These are phyloP conservation scores for Skeletonema potamos DNA, from an alignment of 108 stramenopile species.

Conservation along the genomic window DNA sequence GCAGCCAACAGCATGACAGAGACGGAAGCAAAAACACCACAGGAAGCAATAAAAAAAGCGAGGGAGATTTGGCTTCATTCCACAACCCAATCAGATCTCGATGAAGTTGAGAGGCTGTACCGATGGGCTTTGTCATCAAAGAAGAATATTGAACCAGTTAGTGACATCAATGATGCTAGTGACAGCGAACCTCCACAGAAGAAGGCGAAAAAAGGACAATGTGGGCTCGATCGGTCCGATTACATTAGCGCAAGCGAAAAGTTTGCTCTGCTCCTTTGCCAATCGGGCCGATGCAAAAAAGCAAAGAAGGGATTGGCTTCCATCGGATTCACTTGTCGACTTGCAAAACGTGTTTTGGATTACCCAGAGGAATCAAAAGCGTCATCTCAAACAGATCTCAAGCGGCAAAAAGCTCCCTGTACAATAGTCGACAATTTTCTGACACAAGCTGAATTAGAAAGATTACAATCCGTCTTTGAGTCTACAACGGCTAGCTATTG, in stretches of 20 bases:
- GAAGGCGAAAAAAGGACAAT: conserved; percentile 11
- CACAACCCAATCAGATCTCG: conserved; percentile 41
- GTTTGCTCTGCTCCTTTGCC: conserved; percentile 65
- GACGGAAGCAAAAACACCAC: neutral
- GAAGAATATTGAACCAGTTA: neutral
- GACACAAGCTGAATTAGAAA: conserved; percentile 41
- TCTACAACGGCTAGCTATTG: conserved; percentile 63
- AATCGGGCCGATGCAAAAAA: conserved; percentile 63
- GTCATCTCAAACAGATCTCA: conserved; percentile 3
- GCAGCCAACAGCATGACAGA: neutral
- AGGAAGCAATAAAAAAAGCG: conserved; percentile 21
- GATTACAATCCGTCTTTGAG: conserved; percentile 54
- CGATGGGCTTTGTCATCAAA: conserved; percentile 50
- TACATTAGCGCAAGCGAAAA: conserved; percentile 58
- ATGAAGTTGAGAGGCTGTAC: conserved; percentile 57
- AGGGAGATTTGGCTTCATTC: conserved; percentile 36
- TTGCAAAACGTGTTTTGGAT: conserved; percentile 62
- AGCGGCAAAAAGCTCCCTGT: conserved; percentile 38
- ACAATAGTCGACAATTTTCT: conserved; percentile 69
- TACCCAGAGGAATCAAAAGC: conserved; percentile 43
- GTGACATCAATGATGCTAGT: neutral
- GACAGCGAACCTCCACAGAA: conserved; percentile 12
- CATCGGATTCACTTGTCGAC: conserved; percentile 69
- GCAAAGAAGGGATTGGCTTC: conserved; percentile 55
- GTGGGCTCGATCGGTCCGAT: conserved; percentile 39